Evolutionary conservation across 768 basidiomycete genomes (phyloP).

Genomic region (Strobilomyces echinocephalus): DNA sequence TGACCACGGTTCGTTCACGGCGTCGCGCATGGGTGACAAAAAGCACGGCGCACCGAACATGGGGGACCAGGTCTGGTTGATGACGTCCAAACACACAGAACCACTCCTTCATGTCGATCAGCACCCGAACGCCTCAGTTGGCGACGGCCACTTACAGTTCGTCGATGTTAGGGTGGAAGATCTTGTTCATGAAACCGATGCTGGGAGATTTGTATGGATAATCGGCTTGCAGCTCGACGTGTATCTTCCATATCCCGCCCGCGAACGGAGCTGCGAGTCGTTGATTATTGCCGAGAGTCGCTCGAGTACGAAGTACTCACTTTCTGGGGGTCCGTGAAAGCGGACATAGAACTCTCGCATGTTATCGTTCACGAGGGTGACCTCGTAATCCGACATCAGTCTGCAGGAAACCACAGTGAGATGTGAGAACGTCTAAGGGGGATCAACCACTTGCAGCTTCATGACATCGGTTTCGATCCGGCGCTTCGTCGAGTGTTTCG

Average conservation of each 20-base stretch:
- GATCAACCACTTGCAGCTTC: constrained; percentile 70
- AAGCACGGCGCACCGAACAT: constrained; percentile 81
- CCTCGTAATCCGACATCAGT: constrained; percentile 98
- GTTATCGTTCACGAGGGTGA: constrained; percentile 94
- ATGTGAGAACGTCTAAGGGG: background rate
- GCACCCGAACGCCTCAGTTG: constrained; percentile 2
- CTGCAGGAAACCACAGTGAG: constrained; percentile 40
- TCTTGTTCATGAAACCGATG: constrained; percentile 99
- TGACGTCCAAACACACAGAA: constrained; percentile 96
- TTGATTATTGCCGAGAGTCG: constrained; percentile 1
- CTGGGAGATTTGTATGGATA: constrained; percentile 99
- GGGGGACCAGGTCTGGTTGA: constrained; percentile 99
- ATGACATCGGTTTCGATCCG: constrained; percentile 99
- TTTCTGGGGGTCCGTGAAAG: constrained; percentile 91
- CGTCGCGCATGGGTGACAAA: background rate
- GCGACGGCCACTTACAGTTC: constrained; percentile 68
- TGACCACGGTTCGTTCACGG: constrained; percentile 5
- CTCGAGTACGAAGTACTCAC: constrained; percentile 44
- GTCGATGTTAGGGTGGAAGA: constrained; percentile 99
- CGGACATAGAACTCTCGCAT: constrained; percentile 99
- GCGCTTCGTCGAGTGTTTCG: constrained; percentile 75
- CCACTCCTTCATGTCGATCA: constrained; percentile 62
- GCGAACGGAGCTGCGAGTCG: constrained; percentile 77
- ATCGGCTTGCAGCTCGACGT: constrained; percentile 96
- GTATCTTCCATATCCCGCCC: constrained; percentile 99